Percentiles rank a stretch among this genome's conserved stretches.
These are phyloP conservation scores for Ambrosia hybrid DNA, from an alignment of 140 eudicot genomes.

Conservation along the genomic window DNA sequence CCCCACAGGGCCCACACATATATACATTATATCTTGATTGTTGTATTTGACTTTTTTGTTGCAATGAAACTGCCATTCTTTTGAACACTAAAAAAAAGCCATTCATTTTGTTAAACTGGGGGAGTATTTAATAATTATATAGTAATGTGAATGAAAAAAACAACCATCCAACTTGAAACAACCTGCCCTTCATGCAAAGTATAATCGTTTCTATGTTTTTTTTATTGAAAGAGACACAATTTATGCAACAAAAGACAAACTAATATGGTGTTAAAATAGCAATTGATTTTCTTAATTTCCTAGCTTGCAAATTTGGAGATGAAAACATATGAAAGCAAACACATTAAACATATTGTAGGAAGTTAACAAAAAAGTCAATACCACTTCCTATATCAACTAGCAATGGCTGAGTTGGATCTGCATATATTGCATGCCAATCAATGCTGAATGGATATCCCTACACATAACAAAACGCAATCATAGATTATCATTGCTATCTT, in stretches of 20 bases:
- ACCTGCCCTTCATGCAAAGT: no score
- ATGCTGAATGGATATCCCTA: conserved; percentile 83
- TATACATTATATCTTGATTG: no score
- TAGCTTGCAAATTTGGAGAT: conserved; percentile 13
- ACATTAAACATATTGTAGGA: not conserved
- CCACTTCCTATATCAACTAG: conserved; percentile 92
- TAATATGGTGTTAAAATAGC: not conserved
- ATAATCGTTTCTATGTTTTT: no score
- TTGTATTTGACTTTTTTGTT: no score
- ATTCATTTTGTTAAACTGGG: no score
- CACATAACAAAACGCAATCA: conserved; percentile 26
- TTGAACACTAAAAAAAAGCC: no score
- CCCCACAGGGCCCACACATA: no score
- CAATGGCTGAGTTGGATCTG: conserved; percentile 69
- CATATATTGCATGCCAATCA: conserved; percentile 59
- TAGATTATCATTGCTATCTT: not conserved
- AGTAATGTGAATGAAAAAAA: no score
- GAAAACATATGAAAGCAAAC: conserved; percentile 5
- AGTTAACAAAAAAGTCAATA: conserved; percentile 35
- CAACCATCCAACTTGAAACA: no score
- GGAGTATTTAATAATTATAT: no score
- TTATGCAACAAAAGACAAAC: not conserved
- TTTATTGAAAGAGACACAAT: no score
- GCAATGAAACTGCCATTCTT: no score
- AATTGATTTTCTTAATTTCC: not conserved